phyloP scores from a whole-genome alignment of 2,329 filamentous ascomycete genomes.

The Curvularia sp. region DNA sequence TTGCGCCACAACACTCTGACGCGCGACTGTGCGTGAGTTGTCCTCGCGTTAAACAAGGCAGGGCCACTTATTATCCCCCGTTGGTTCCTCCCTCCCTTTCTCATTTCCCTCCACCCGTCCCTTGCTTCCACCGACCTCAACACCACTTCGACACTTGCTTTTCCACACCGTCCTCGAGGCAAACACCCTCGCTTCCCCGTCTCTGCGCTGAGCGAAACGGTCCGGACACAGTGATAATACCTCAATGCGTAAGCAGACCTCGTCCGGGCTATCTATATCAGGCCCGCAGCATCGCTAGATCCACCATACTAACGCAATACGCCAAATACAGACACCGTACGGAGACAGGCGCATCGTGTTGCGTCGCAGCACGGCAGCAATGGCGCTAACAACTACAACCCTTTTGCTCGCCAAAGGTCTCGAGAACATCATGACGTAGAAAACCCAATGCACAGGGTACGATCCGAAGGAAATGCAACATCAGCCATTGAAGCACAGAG shows the following conservation, averaged over 20 bases:
- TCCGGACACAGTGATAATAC: not conserved
- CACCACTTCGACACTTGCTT: not conserved
- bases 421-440: slow-evolving; percentile 41
- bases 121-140: slow-evolving; percentile 1
- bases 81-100: slow-evolving; percentile 18
- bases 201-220: not conserved
- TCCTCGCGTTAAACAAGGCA: slow-evolving; percentile 6
- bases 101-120: slow-evolving; percentile 9
- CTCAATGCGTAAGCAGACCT: slow-evolving; percentile 36
- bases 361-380: slow-evolving; percentile 38
- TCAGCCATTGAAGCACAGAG: slow-evolving; percentile 38
- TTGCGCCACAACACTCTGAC: slow-evolving; percentile 12
- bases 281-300: slow-evolving; percentile 4
- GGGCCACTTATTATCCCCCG: slow-evolving; percentile 21
- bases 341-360: slow-evolving; percentile 46
- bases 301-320: slow-evolving; percentile 19
- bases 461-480: slow-evolving; percentile 33
- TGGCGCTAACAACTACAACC: slow-evolving; percentile 43
- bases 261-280: slow-evolving; percentile 12
- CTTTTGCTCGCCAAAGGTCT: slow-evolving; percentile 42
- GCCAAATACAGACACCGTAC: slow-evolving; percentile 43
- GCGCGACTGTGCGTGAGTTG: slow-evolving; percentile 12
- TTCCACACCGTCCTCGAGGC: slow-evolving; percentile 20
- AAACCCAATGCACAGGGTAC: slow-evolving; percentile 31
- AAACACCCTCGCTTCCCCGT: slow-evolving; percentile 14